Conservation (phyloP, 1,139 yeast species). For the Pichia sp. region DNA sequence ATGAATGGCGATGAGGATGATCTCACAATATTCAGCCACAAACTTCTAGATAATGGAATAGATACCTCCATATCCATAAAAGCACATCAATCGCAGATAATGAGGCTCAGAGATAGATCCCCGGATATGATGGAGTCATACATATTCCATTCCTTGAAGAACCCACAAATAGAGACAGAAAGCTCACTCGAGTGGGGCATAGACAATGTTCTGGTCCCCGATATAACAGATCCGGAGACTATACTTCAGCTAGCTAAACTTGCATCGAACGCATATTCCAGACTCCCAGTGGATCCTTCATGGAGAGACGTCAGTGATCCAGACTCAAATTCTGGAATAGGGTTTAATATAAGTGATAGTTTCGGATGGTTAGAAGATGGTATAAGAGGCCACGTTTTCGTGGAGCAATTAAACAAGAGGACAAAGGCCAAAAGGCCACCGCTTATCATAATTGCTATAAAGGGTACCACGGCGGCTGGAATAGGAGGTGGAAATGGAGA, state of each 20-base stretch:
- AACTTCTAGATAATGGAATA: constrained; percentile 1
- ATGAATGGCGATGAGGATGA: background rate
- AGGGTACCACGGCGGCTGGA: constrained; percentile 91
- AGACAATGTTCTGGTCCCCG: constrained; percentile 52
- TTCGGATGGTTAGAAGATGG: constrained; percentile 90
- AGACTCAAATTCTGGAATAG: constrained; percentile 4
- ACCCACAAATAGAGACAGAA: constrained; percentile 37
- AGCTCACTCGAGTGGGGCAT: constrained; percentile 47
- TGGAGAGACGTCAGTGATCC: constrained; percentile 69
- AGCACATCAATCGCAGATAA: constrained; percentile 25
- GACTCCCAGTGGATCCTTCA: constrained; percentile 69
- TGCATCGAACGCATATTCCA: constrained; percentile 89
- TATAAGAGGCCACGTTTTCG: constrained; percentile 85
- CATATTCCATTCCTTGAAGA: constrained; percentile 48
- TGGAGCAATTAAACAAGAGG: constrained; percentile 41
- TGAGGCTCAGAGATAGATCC: constrained; percentile 48
- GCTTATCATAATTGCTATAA: constrained; percentile 72
- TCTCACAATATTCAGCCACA: background rate
- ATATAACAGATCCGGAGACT: constrained; percentile 67
- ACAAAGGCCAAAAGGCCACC: constrained; percentile 20
- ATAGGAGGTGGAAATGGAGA: constrained; percentile 66
- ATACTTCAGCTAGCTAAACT: constrained; percentile 71
- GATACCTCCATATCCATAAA: constrained; percentile 5
- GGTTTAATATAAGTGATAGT: constrained; percentile 27
- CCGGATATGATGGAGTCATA: constrained; percentile 64